Evolutionary conservation across 2,329 filamentous ascomycete species (phyloP).

Genomic region (Metarhizium humberi): DNA sequence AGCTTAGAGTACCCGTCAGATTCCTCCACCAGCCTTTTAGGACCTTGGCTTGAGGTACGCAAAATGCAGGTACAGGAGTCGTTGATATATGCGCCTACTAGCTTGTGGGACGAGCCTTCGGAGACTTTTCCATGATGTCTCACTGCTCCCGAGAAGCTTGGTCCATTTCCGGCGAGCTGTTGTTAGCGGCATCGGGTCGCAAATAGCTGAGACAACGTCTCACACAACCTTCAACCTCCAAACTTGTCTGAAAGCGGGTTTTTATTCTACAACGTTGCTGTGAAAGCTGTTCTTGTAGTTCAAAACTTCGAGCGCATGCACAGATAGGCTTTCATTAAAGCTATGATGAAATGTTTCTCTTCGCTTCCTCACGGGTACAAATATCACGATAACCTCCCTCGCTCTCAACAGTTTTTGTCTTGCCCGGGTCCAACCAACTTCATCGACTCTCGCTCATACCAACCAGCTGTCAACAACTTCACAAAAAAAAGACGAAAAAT

Average conservation of each 20-base stretch:
- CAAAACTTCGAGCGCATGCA: background rate
- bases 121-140: background rate
- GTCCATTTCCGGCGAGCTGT: background rate
- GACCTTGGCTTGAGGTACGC: background rate
- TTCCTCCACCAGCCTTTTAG: background rate
- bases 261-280: background rate
- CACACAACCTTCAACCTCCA: background rate
- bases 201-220: background rate
- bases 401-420: background rate
- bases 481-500: conserved; percentile 16
- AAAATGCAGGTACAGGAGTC: background rate
- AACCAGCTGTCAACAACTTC: background rate
- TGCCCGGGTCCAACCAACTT: conserved; percentile 6
- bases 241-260: conserved; percentile 2
- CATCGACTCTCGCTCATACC: conserved; percentile 8
- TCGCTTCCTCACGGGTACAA: background rate
- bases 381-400: background rate
- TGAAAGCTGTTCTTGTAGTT: background rate
- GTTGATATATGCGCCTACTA: background rate
- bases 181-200: background rate
- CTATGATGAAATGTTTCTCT: background rate
- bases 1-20: background rate
- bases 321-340: too few species aligned
- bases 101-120: background rate
- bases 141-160: background rate